phyloP scores from a whole-genome alignment of 1,139 yeast species.

The Taiozyma sp. region DNA sequence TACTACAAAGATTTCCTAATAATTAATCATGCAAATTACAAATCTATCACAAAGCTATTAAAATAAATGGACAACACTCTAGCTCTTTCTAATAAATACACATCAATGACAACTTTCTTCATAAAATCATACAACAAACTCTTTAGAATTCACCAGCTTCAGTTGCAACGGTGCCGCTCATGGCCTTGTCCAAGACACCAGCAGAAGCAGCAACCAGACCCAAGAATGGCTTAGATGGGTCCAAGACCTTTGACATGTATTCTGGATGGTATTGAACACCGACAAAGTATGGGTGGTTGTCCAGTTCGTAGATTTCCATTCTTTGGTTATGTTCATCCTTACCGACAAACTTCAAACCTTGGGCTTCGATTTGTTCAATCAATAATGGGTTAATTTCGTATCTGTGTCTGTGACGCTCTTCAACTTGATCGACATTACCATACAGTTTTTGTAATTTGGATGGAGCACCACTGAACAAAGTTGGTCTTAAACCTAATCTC shows the following conservation, averaged over 20 bases:
- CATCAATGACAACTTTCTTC: neutral
- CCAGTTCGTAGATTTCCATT: conserved; percentile 89
- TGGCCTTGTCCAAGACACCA: conserved; percentile 65
- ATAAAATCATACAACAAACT: neutral
- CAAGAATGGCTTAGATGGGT: conserved; percentile 93
- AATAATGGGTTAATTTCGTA: conserved; percentile 91
- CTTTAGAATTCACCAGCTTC: conserved; percentile 24
- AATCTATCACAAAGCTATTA: neutral
- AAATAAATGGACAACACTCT: neutral
- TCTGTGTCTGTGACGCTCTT: conserved; percentile 98
- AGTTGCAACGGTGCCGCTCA: conserved; percentile 28
- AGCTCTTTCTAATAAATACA: neutral
- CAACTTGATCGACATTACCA: conserved; percentile 62
- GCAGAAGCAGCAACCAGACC: conserved; percentile 94
- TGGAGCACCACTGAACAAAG: conserved; percentile 72
- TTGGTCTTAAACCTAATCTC: conserved; percentile 94
- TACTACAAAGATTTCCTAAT: neutral
- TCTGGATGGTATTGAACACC: conserved; percentile 99
- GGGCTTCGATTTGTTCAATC: conserved; percentile 59
- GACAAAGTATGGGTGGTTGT: conserved; percentile 78
- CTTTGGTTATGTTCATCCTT: conserved; percentile 85
- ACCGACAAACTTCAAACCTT: conserved; percentile 88
- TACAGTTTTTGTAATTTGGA: conserved; percentile 75
- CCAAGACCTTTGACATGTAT: conserved; percentile 90
- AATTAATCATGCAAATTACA: neutral